Evolutionary conservation across 2,329 filamentous ascomycete species (phyloP), one percentile per base, ranked within the genome.

Genomic region (Scytalidium lignicola): DNA sequence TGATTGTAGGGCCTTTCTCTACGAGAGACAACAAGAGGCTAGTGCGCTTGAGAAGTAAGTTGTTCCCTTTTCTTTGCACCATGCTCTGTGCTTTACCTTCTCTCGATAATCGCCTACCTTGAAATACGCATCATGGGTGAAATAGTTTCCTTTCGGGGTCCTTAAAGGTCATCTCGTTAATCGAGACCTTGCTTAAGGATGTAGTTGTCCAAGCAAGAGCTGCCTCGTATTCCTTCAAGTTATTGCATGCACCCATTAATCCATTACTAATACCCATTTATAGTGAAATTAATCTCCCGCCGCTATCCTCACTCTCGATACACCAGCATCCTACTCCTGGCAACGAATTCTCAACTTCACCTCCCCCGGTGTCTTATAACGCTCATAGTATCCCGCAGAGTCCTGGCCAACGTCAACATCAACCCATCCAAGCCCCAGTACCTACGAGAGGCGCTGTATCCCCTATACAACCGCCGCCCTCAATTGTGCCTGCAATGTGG

Each of bases 11-110:
- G 79, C 78, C 1, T 97, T 95, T 75, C 86, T 87, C 1, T 85
- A 90, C 22, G 82, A 90, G 62, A 77, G 93, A 46, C 80, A 90
- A 45, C 81, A 86, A 55, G 92, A 97, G 59, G 90, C 90, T 0
- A 80, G 84, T 56, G 80, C 82, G 47, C 67, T 96, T 28, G 90
- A 96, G 67, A 79, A 81, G 85, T 90, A 71, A 60, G 82, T 26
- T 5, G 10, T 65, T 52, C 19, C 32, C 10, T 47, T 22, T 44
- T 37, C n/a, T n/a, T n/a, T n/a, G n/a, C n/a, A 15, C 15, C 32
- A 15, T 37, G 10, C 7, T 37, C 4, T 37, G 7, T 4, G 5
- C 15, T 13, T 37, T 37, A 37, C 23, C 23, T 10, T 26, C 23
- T 26, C n/a, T n/a, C n/a, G n/a, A n/a, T n/a, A n/a, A n/a, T n/a